phyloP scores from a whole-genome alignment of 768 basidiomycete genomes.

The Podaxis mareebaensis region DNA sequence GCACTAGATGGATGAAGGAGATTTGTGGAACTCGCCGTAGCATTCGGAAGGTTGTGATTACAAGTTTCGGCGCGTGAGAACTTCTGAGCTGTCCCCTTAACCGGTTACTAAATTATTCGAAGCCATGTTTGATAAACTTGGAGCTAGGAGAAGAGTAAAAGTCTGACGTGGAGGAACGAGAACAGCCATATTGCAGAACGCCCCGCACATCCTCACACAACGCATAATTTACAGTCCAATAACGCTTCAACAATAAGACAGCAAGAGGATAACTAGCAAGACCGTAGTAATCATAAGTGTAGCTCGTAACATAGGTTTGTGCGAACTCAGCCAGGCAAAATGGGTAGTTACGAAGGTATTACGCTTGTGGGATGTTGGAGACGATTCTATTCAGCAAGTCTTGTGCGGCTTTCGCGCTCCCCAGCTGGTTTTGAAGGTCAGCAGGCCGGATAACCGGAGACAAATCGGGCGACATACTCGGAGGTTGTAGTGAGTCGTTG shows the following conservation, averaged over 20 bases:
- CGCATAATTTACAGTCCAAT: background rate
- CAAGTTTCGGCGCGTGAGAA: slow-evolving; percentile 10
- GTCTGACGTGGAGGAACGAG: slow-evolving; percentile 1
- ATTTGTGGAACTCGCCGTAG: background rate
- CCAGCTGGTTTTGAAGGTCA: slow-evolving; percentile 41
- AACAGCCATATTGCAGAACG: background rate
- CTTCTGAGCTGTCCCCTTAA: background rate
- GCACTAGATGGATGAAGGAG: background rate
- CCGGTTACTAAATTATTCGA: background rate
- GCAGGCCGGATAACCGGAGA: slow-evolving; percentile 14
- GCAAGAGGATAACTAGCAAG: slow-evolving; percentile 15
- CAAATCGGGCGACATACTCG: slow-evolving; percentile 47
- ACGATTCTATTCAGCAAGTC: slow-evolving; percentile 64
- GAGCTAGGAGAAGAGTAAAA: background rate
- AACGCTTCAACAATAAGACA: slow-evolving; percentile 6
- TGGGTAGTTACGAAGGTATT: slow-evolving; percentile 12
- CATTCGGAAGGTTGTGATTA: slow-evolving; percentile 1
- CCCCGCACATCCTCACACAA: background rate
- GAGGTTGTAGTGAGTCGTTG: slow-evolving; percentile 71
- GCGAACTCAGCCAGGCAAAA: background rate
- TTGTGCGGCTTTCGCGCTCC: slow-evolving; percentile 69
- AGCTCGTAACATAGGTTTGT: slow-evolving; percentile 15
- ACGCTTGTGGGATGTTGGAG: slow-evolving; percentile 45
- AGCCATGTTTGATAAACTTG: background rate
- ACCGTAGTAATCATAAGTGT: slow-evolving; percentile 12